Conservation (phyloP, 495 filamentous ascomycete species). For the Penicillium daleae region DNA sequence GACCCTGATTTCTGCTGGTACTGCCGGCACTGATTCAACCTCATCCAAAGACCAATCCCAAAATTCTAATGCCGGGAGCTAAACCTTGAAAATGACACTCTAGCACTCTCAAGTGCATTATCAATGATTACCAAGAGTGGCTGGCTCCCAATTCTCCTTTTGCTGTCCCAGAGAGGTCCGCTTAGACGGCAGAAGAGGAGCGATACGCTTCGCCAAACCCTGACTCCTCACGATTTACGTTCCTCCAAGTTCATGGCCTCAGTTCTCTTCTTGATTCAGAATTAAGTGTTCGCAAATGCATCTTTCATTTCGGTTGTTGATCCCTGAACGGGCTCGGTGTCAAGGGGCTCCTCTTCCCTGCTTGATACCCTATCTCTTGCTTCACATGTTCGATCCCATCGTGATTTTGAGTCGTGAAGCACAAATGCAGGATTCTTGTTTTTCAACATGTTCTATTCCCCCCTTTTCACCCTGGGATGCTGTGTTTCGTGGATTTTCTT, state of each 20-base stretch:
- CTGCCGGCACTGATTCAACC: constrained; percentile 30
- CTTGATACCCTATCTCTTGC: not conserved
- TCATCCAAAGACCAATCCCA: constrained; percentile 24
- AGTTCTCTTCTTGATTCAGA: not conserved
- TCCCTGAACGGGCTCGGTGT: not conserved
- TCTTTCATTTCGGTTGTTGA: not conserved
- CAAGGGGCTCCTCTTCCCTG: not conserved
- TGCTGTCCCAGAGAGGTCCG: not conserved
- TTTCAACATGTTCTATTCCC: not conserved
- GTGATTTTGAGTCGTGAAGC: not conserved
- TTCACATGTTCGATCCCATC: not conserved
- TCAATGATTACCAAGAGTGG: not conserved
- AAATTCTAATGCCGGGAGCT: constrained; percentile 8
- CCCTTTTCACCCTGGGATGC: not conserved
- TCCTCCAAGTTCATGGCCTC: not conserved
- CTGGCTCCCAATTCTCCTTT: not conserved
- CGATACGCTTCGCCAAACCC: not conserved
- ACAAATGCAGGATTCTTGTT: not conserved
- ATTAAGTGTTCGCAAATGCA: not conserved
- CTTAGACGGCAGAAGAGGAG: not conserved
- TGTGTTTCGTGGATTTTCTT: not conserved
- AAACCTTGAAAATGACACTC: not conserved
- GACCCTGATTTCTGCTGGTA: constrained; percentile 59
- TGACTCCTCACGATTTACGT: constrained; percentile 11
- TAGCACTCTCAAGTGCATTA: not conserved